phyloP scores from a whole-genome alignment of 2,329 filamentous ascomycete genomes.

The Amphichorda felina region DNA sequence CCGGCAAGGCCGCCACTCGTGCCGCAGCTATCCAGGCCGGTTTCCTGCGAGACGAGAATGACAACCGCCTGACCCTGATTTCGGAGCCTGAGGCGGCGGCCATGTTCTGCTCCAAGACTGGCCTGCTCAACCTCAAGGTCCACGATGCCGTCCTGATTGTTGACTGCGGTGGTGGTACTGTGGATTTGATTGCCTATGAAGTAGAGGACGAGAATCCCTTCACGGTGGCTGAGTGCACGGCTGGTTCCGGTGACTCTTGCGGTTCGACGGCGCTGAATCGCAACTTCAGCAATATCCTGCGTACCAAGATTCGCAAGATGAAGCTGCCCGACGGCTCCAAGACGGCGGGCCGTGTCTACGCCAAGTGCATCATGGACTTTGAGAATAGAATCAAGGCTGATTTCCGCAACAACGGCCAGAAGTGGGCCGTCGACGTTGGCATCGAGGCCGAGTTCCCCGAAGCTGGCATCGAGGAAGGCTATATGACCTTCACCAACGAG shows the following conservation, averaged over 20 bases:
- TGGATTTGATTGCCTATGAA: slow-evolving; percentile 97
- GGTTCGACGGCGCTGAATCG: slow-evolving; percentile 96
- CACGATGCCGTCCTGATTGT: slow-evolving; percentile 97
- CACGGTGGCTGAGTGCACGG: slow-evolving; percentile 92
- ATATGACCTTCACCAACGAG: slow-evolving; percentile 99
- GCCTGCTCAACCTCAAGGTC: slow-evolving; percentile 91
- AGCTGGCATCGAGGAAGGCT: slow-evolving; percentile 94
- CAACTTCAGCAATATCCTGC: slow-evolving; percentile 95
- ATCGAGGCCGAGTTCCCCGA: slow-evolving; percentile 98
- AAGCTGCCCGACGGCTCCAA: slow-evolving; percentile 94
- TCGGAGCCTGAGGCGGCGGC: slow-evolving; percentile 95
- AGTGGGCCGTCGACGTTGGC: slow-evolving; percentile 97
- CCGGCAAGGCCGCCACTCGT: slow-evolving; percentile 91
- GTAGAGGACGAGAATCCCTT: slow-evolving; percentile 97
- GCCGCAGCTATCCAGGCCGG: slow-evolving; percentile 94
- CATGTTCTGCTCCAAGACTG: slow-evolving; percentile 95
- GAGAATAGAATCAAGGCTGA: slow-evolving; percentile 99
- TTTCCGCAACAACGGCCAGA: slow-evolving; percentile 97
- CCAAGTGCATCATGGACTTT: slow-evolving; percentile 99
- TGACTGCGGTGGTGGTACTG: slow-evolving; percentile 95
- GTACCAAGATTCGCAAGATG: slow-evolving; percentile 98
- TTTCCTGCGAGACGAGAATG: slow-evolving; percentile 93
- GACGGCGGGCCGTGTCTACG: slow-evolving; percentile 95
- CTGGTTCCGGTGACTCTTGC: slow-evolving; percentile 93
- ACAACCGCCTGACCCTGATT: slow-evolving; percentile 87